Conservation (phyloP, 495 filamentous ascomycete species). For the Penicilliopsis zonata region DNA sequence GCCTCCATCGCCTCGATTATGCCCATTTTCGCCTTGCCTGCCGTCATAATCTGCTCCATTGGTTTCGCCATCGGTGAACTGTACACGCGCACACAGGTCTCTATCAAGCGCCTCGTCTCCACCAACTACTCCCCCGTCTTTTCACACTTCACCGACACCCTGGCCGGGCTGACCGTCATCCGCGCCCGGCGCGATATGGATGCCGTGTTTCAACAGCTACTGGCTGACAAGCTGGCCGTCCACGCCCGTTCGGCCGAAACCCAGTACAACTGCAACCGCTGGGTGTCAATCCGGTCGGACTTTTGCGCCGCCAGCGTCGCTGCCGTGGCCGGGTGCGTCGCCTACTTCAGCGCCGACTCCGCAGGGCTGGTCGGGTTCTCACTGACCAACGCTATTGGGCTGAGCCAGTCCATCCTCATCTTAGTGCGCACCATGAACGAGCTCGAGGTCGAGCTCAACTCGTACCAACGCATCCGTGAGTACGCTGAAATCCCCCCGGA, state of each 20-base stretch:
- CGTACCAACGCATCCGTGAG: conserved; percentile 36
- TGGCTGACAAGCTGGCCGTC: conserved; percentile 29
- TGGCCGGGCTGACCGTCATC: conserved; percentile 34
- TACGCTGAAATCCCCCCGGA: conserved; percentile 33
- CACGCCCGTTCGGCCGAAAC: conserved; percentile 27
- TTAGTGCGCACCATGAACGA: conserved; percentile 36
- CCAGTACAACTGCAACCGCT: conserved; percentile 37
- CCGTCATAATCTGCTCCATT: conserved; percentile 23
- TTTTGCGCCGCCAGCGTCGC: conserved; percentile 34
- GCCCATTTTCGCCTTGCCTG: conserved; percentile 35
- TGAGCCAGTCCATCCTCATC: conserved; percentile 30
- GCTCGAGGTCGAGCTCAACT: conserved; percentile 37
- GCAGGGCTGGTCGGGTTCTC: conserved; percentile 38
- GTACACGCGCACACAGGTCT: conserved; percentile 35
- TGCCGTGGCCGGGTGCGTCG: conserved; percentile 31
- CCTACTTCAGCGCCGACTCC: conserved; percentile 24
- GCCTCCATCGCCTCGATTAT: conserved; percentile 35
- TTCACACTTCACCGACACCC: conserved; percentile 37
- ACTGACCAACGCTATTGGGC: conserved; percentile 33
- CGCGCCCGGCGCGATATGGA: conserved; percentile 34
- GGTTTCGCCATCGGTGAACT: conserved; percentile 35
- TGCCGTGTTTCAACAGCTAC: conserved; percentile 23
- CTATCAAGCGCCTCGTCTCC: conserved; percentile 28
- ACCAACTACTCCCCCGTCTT: conserved; percentile 37
- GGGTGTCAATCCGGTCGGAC: conserved; percentile 36